Base-by-base conservation (phyloP, 1,139 yeast genomes). In the Diutina mesorugosa region DNA sequence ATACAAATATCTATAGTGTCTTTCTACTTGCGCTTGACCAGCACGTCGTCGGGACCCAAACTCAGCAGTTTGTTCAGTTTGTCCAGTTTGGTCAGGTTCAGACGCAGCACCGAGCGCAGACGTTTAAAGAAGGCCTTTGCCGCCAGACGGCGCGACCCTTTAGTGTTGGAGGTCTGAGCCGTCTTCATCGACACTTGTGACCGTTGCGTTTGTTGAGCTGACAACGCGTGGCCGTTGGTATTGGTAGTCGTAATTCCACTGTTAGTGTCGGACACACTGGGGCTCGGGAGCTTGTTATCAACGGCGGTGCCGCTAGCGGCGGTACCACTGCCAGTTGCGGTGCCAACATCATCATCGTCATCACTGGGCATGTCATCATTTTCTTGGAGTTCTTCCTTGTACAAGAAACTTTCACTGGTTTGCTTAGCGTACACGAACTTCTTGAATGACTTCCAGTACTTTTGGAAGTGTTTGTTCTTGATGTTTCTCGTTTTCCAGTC, bases 381-480 rank as follows among this genome's bases (percentile, higher is more conserved):
- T 12, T 35, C 41, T 35, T 35, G 41, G 14, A 35, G 41, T 35
- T 35, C 41, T 9, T 35, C 41, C 41, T 35, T 35, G 4, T 35
- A 35, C 41, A 35, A 35, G 41, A 35, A 35, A 35, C 41, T 35
- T 35, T 35, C 41, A 35, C 41, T 35, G 14, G 41, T 35, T 35
- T 35, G 41, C 14, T 35, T 35, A 35, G 41, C 41, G 41, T 35
- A 35, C n/a, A 81, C 65, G 56, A 86, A 71, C 52, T 75, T 75
- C 59, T 78, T 80, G 45, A 70, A 62, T 58, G 68, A 69, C 7
- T 58, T 56, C 85, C 85, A 81, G 48, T 63, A 65, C 55, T 71
- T 67, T 57, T 68, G 69, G n/a, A 79, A 76, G 60, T 75, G 76
- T 41, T 72, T 74, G 63, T 80, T 80, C 66, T 80, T 76, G 55